Evolutionary conservation across 352 stramenopile genomes (phyloP), one percentile per base, ranked within the genome.

Genomic region (Pythium apleroticum): DNA sequence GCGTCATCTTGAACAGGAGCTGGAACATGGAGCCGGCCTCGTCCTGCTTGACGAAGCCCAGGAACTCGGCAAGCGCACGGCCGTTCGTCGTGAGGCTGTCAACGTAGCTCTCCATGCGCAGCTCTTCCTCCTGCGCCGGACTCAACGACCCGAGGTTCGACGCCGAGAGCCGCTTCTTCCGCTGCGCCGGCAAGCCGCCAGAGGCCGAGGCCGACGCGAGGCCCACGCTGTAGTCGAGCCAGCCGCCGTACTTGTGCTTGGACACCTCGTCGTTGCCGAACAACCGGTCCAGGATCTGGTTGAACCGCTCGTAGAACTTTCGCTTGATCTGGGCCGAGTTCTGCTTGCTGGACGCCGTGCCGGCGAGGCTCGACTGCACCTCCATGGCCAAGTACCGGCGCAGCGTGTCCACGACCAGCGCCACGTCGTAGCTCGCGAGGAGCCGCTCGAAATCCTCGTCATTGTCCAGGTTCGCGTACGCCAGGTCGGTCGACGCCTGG

Each of bases 291-390:
- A 94, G 61, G 22, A 94, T 78, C 72, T 91, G 86, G 73, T 93
- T 92, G 59, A 94, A 91, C 28, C 86, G 86, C 65, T 93, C 86
- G 71, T 94, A 94, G 62, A 94, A 92, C 57, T 90, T 82, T 58
- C 86, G 81, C 35, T 88, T 86, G 31, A 89, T 72, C 66, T 93
- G 86, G 19, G 77, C 80, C n/a, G 82, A 89, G 63, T 91, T 81
- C 27, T 82, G 84, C 73, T 93, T 91, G 69, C 69, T 86, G 0
- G 78, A 77, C 17, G 79, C 73, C 1, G 69, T 69, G 35, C 71
- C 43, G n/a, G 79, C 71, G 46, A 71, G 56, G 20, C 69, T 85
- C n/a, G 84, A 80, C 66, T 92, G 86, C 30, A 87, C 71, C 69
- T 91, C 84, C 30, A 84, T 73, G 37, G 80, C 80, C 35, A 94